Evolutionary conservation across 2,329 filamentous ascomycete species (phyloP).

Genomic region (Fusarium fujikuroi): DNA sequence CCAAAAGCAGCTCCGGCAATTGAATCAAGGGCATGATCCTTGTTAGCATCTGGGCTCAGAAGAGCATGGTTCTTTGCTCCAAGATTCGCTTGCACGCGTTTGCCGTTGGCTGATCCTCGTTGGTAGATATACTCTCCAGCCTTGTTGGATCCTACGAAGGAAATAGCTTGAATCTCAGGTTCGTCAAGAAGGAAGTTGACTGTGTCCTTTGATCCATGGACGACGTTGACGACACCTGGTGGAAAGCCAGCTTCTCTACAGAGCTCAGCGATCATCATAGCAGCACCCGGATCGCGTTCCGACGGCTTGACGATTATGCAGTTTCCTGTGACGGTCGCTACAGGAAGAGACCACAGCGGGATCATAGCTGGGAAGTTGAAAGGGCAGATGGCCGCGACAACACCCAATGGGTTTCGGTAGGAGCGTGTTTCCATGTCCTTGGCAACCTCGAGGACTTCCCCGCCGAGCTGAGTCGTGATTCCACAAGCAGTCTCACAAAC

Average conservation of each 20-base stretch:
- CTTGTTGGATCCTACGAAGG: constrained; percentile 83
- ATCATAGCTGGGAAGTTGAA: constrained; percentile 92
- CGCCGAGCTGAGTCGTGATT: constrained; percentile 77
- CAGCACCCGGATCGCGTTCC: constrained; percentile 80
- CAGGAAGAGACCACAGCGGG: constrained; percentile 82
- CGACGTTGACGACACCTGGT: constrained; percentile 77
- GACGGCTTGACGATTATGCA: constrained; percentile 83
- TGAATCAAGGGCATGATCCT: constrained; percentile 81
- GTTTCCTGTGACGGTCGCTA: constrained; percentile 82
- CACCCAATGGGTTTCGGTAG: constrained; percentile 78
- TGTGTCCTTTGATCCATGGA: constrained; percentile 78
- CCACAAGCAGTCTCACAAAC: constrained; percentile 80
- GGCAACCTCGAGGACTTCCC: constrained; percentile 80
- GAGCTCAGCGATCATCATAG: constrained; percentile 82
- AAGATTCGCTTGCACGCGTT: constrained; percentile 83
- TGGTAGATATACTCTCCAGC: constrained; percentile 84
- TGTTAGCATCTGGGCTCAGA: constrained; percentile 82
- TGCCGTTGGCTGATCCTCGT: constrained; percentile 79
- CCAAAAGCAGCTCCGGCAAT: constrained; percentile 85
- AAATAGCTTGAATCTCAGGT: constrained; percentile 81
- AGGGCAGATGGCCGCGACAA: constrained; percentile 82
- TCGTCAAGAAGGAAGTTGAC: constrained; percentile 85
- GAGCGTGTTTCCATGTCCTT: constrained; percentile 86
- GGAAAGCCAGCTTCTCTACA: constrained; percentile 80
- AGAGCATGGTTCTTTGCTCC: constrained; percentile 87